Evolutionary conservation across 169 alveolate genomes (phyloP).

Genomic region (Plasmodium cynomolgi): DNA sequence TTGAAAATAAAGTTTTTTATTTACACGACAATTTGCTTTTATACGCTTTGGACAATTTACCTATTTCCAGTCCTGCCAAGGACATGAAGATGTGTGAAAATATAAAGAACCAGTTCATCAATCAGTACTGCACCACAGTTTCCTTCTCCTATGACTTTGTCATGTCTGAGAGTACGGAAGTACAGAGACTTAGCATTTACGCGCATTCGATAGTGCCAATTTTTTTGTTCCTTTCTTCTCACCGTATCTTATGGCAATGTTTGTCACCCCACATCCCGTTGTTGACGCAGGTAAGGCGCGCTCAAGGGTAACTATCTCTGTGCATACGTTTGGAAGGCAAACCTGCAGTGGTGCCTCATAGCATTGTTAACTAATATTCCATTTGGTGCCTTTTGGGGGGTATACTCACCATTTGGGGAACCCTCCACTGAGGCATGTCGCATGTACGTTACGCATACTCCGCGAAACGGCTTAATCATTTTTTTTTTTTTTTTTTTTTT

Average conservation of each 20-base stretch:
- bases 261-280: conserved; percentile 63
- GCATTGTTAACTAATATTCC: background rate
- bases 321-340: background rate
- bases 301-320: background rate
- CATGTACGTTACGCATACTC: background rate
- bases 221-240: conserved; percentile 69
- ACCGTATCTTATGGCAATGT: conserved; percentile 57
- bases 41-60: conserved; percentile 45
- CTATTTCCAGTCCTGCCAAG: conserved; percentile 42
- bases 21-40: conserved; percentile 73
- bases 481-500: background rate
- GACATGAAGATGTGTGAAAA: conserved; percentile 69
- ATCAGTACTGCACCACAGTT: conserved; percentile 14
- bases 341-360: background rate
- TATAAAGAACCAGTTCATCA: conserved; percentile 47
- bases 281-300: conserved; percentile 23
- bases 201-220: conserved; percentile 57
- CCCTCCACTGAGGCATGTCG: background rate
- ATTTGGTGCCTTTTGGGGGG: background rate
- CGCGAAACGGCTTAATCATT: background rate
- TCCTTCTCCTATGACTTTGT: conserved; percentile 28
- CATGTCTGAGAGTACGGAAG: conserved; percentile 13
- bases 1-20: conserved; percentile 67
- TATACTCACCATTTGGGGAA: no score
- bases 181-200: conserved; percentile 52